These are phyloP conservation scores for Colletotrichum sp. DNA, from an alignment of 2,329 filamentous ascomycete genomes.

Conservation along the genomic window DNA sequence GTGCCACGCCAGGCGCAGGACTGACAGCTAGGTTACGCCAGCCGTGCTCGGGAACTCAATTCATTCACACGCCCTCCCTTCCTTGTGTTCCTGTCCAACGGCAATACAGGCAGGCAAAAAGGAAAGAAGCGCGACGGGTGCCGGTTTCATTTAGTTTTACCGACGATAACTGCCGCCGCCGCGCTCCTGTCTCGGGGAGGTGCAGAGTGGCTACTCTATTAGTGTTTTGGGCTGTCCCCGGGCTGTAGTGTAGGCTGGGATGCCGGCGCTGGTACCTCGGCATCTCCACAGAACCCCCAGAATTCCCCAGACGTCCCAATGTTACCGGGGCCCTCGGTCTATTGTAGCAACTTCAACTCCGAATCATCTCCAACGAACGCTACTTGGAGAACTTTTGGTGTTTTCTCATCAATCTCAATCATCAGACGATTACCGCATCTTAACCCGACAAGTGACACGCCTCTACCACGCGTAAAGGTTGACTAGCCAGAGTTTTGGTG, in stretches of 20 bases:
- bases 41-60: background rate
- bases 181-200: background rate
- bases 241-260: background rate
- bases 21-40: background rate
- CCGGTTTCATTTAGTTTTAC: conserved; percentile 21
- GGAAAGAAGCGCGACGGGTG: background rate
- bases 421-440: background rate
- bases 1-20: background rate
- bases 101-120: background rate
- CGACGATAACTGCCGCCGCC: background rate
- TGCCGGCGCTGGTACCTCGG: conserved; percentile 9
- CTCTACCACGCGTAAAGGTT: background rate
- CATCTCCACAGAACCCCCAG: conserved; percentile 5
- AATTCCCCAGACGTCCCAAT: background rate
- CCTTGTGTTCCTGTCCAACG: background rate
- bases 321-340: background rate
- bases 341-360: background rate
- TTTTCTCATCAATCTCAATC: background rate
- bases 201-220: background rate
- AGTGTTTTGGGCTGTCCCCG: background rate
- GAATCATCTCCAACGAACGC: background rate
- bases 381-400: background rate
- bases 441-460: background rate
- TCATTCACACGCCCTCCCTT: background rate
- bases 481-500: background rate